A percentile compares a stretch with the other conserved stretches of the same genome.
Evolutionary conservation across 2,329 filamentous ascomycete species (phyloP).

Genomic region (Colletotrichum sp.): DNA sequence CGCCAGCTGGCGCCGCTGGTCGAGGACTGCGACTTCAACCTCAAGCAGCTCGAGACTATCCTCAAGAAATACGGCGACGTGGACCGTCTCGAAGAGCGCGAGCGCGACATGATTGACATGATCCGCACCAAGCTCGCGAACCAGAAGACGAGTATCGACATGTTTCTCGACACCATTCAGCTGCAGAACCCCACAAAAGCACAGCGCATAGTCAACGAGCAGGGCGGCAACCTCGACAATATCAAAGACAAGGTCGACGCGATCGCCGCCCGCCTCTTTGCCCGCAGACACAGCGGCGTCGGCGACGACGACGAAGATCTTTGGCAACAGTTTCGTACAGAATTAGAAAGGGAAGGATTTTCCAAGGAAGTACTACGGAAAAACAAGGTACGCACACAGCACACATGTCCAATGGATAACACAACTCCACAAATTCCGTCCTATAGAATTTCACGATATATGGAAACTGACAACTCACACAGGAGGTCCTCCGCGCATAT

Average conservation of each 20-base stretch:
- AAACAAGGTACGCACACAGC: slow-evolving; percentile 56
- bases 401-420: background rate
- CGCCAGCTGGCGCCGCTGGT: slow-evolving; percentile 57
- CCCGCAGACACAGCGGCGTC: slow-evolving; percentile 40
- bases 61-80: slow-evolving; percentile 49
- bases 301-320: slow-evolving; percentile 54
- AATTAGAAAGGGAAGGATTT: slow-evolving; percentile 64
- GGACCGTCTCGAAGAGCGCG: slow-evolving; percentile 29
- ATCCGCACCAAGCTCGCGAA: slow-evolving; percentile 52
- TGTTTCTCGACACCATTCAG: slow-evolving; percentile 64
- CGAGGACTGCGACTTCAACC: slow-evolving; percentile 58
- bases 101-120: slow-evolving; percentile 44
- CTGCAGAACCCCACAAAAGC: slow-evolving; percentile 50
- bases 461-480: slow-evolving; percentile 21
- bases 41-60: slow-evolving; percentile 59
- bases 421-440: background rate
- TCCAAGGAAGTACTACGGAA: slow-evolving; percentile 57
- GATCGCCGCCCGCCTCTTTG: slow-evolving; percentile 58
- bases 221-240: slow-evolving; percentile 48
- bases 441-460: background rate
- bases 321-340: slow-evolving; percentile 64
- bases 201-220: slow-evolving; percentile 36
- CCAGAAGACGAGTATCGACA: slow-evolving; percentile 58
- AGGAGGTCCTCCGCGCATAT: slow-evolving; percentile 66
- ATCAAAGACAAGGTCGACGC: slow-evolving; percentile 67